Percentiles rank a stretch among this genome's conserved stretches.
Evolutionary conservation across 2,329 filamentous ascomycete species (phyloP).

Genomic region (Talaromyces pinophilus): DNA sequence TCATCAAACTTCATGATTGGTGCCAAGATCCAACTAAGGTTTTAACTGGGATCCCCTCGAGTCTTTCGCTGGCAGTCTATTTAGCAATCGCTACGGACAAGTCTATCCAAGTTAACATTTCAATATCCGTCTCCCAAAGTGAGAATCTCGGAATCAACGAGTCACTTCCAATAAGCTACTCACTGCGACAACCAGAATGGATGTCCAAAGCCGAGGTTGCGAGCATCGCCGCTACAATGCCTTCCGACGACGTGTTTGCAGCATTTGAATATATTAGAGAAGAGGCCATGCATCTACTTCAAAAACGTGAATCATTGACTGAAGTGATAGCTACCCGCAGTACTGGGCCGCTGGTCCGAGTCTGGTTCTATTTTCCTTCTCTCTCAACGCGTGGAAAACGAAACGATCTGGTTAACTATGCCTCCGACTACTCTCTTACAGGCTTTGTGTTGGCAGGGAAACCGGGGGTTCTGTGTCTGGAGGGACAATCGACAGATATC

Average conservation of each 20-base stretch:
- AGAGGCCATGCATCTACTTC: constrained; percentile 36
- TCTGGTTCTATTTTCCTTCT: constrained; percentile 66
- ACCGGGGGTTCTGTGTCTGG: constrained; percentile 47
- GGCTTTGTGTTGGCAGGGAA: constrained; percentile 64
- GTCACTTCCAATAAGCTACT: neutral
- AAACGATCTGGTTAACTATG: constrained; percentile 58
- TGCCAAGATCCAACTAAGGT: neutral
- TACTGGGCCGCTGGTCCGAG: constrained; percentile 47
- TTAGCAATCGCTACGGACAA: neutral
- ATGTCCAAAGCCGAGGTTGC: constrained; percentile 53
- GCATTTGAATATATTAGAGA: constrained; percentile 51
- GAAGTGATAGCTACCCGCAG: neutral
- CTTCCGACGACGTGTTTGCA: constrained; percentile 48
- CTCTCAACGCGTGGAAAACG: constrained; percentile 61
- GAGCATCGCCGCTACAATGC: constrained; percentile 43
- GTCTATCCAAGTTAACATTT: neutral
- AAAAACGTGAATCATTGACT: constrained; percentile 23
- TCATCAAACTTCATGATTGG: neutral
- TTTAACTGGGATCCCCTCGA: neutral
- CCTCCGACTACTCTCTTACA: constrained; percentile 55
- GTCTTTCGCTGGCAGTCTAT: neutral
- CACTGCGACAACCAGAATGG: constrained; percentile 55
- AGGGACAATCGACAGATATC: constrained; percentile 42
- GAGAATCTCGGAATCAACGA: neutral
- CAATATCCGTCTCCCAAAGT: neutral